Percentiles rank a stretch among this genome's conserved stretches.
phyloP scores from a whole-genome alignment of 2,329 filamentous ascomycete genomes.

The Xylaria multiplex region DNA sequence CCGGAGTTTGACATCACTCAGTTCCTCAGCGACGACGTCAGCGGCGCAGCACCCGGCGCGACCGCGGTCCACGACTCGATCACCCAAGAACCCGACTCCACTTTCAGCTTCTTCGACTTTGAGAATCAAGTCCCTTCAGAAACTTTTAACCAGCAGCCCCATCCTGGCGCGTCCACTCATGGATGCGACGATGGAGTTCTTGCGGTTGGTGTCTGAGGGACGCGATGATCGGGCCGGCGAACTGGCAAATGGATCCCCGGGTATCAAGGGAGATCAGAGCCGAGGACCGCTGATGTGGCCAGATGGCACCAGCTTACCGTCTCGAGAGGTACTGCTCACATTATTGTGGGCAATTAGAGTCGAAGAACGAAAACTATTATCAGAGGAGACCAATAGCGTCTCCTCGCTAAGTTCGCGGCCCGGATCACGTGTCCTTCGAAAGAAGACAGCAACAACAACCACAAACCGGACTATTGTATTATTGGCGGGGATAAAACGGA shows the following conservation, averaged over 20 bases:
- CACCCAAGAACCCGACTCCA: constrained; percentile 63
- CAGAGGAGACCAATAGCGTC: constrained; percentile 36
- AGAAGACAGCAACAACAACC: constrained; percentile 41
- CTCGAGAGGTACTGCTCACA: constrained; percentile 51
- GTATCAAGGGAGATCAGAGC: constrained; percentile 52
- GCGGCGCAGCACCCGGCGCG: constrained; percentile 58
- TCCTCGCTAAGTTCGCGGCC: constrained; percentile 43
- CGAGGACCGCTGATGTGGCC: constrained; percentile 50
- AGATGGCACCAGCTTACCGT: constrained; percentile 52
- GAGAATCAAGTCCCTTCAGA: constrained; percentile 69
- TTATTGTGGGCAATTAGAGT: constrained; percentile 50
- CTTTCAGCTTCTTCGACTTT: constrained; percentile 65
- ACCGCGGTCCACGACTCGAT: constrained; percentile 59
- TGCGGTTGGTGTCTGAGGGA: constrained; percentile 75
- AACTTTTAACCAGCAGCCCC: constrained; percentile 78
- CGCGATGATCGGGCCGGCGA: constrained; percentile 58
- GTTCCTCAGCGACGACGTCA: constrained; percentile 65
- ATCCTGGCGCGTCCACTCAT: constrained; percentile 76
- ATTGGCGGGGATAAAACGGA: constrained; percentile 38
- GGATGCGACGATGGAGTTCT: constrained; percentile 79
- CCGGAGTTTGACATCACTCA: constrained; percentile 57
- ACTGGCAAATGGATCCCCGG: constrained; percentile 49
- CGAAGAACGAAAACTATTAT: constrained; percentile 48
- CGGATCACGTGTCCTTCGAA: constrained; percentile 44
- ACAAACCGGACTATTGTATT: constrained; percentile 42